Conservation (phyloP, 2,329 filamentous ascomycete genomes). For the Penicillium capsulatum region DNA sequence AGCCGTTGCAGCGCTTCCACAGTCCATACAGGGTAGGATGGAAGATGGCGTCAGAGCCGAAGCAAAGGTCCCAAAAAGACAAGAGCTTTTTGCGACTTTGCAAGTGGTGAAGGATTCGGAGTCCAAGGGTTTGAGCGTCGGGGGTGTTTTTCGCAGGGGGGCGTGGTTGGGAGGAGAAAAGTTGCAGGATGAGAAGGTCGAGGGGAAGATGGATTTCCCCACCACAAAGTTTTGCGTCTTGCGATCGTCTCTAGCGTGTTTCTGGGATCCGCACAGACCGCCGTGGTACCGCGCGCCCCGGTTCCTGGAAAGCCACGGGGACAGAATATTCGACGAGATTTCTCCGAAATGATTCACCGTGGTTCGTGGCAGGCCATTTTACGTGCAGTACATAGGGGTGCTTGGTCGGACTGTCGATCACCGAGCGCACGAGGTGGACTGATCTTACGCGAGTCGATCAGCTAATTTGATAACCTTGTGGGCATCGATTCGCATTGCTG, state of each 20-base stretch:
- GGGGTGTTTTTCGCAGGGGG: background rate
- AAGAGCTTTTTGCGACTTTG: constrained; percentile 18
- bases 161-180: background rate
- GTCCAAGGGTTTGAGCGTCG: too few relatives aligned
- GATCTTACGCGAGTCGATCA: constrained; percentile 22
- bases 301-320: background rate
- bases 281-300: background rate
- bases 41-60: constrained; percentile 15
- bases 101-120: background rate
- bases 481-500: background rate
- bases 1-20: constrained; percentile 33
- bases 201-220: constrained; percentile 24
- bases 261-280: constrained; percentile 19
- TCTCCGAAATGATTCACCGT: too few relatives aligned
- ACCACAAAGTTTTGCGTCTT: constrained; percentile 26
- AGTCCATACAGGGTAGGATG: constrained; percentile 35
- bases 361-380: too few relatives aligned
- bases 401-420: constrained; percentile 6
- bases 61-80: constrained; percentile 25
- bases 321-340: too few relatives aligned
- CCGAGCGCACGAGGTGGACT: constrained; percentile 13
- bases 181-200: constrained; percentile 10
- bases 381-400: background rate
- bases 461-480: constrained; percentile 5
- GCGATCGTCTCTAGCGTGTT: constrained; percentile 22